These are phyloP conservation scores for Tuber indicum DNA, from an alignment of 495 filamentous ascomycete species.

Conservation along the genomic window DNA sequence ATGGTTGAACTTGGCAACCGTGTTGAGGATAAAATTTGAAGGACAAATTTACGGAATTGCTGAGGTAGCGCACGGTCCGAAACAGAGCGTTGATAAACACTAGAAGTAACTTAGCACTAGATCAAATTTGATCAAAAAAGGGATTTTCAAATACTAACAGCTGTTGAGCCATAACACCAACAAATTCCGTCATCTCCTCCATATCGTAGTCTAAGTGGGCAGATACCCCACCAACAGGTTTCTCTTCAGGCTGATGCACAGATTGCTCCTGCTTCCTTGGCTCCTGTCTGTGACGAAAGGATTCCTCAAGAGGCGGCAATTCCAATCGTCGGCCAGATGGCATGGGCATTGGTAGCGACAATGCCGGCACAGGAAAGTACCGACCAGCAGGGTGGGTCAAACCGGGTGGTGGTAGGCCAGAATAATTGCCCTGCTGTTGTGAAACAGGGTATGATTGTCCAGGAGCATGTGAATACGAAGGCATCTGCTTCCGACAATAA, in stretches of 20 bases:
- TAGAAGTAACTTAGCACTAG: constrained; percentile 59
- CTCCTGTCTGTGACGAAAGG: constrained; percentile 35
- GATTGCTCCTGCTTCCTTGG: constrained; percentile 34
- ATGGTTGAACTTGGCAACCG: constrained; percentile 93
- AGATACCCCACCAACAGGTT: constrained; percentile 70
- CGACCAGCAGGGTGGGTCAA: constrained; percentile 37
- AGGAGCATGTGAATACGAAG: constrained; percentile 20
- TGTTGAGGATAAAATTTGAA: constrained; percentile 87
- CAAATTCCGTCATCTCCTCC: constrained; percentile 96
- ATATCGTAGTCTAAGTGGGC: constrained; percentile 97
- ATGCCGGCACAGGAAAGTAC: constrained; percentile 32
- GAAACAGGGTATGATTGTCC: constrained; percentile 29
- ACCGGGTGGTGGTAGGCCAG: constrained; percentile 37
- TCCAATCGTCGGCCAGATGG: constrained; percentile 29
- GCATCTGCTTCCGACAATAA: constrained; percentile 25
- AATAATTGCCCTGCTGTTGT: constrained; percentile 35
- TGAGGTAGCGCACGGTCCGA: constrained; percentile 51
- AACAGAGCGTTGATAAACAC: constrained; percentile 43
- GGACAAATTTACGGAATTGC: constrained; percentile 90
- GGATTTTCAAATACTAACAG: constrained; percentile 54
- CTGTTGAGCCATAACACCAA: constrained; percentile 82
- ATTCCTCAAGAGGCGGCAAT: constrained; percentile 34
- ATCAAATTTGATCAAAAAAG: neutral
- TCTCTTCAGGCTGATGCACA: constrained; percentile 34
- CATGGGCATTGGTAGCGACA: constrained; percentile 6